A percentile compares a stretch with the other conserved stretches of the same genome.
phyloP scores from a whole-genome alignment of 2,329 filamentous ascomycete genomes.

The Shiraia bambusicola region DNA sequence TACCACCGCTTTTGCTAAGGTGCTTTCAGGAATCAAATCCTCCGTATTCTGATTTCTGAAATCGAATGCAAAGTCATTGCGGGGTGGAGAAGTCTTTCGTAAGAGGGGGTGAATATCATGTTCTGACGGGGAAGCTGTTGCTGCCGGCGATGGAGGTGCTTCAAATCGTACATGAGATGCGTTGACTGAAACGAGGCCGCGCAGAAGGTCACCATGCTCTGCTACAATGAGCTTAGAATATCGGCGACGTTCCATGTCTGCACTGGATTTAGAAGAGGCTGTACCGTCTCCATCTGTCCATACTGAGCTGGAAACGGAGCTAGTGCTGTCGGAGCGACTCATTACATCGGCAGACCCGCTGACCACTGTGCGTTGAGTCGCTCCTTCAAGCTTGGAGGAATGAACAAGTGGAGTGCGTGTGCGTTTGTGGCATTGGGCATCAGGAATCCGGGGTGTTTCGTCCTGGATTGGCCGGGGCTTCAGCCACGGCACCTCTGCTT shows the following conservation, averaged over 20 bases:
- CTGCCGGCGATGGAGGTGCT: slow-evolving; percentile 7
- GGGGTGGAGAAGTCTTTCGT: slow-evolving; percentile 3
- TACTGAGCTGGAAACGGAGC: slow-evolving; percentile 24
- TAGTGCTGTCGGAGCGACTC: slow-evolving; percentile 33
- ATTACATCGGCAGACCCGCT: slow-evolving; percentile 7
- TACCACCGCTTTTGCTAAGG: slow-evolving; percentile 13
- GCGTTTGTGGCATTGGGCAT: slow-evolving; percentile 3
- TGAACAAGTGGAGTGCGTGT: slow-evolving; percentile 28
- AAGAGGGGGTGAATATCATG: slow-evolving; percentile 13
- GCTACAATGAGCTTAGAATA: slow-evolving; percentile 14
- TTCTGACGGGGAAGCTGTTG: slow-evolving; percentile 7
- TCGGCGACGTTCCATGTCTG: slow-evolving; percentile 13
- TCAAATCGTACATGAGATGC: slow-evolving; percentile 7
- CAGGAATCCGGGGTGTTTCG: background rate
- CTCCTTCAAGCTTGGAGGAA: slow-evolving; percentile 20
- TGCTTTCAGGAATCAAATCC: background rate
- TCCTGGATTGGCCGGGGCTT: background rate
- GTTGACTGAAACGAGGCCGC: slow-evolving; percentile 30
- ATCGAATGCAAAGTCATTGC: slow-evolving; percentile 10
- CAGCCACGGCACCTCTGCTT: background rate
- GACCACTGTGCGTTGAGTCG: slow-evolving; percentile 2
- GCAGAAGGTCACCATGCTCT: slow-evolving; percentile 30
- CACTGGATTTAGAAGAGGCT: slow-evolving; percentile 34
- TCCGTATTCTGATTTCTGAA: slow-evolving; percentile 2
- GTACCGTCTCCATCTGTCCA: slow-evolving; percentile 36